Percentiles rank a stretch among this genome's conserved stretches.
Evolutionary conservation across 2,329 filamentous ascomycete species (phyloP).

Genomic region (Chrysoporthe austroafricana): DNA sequence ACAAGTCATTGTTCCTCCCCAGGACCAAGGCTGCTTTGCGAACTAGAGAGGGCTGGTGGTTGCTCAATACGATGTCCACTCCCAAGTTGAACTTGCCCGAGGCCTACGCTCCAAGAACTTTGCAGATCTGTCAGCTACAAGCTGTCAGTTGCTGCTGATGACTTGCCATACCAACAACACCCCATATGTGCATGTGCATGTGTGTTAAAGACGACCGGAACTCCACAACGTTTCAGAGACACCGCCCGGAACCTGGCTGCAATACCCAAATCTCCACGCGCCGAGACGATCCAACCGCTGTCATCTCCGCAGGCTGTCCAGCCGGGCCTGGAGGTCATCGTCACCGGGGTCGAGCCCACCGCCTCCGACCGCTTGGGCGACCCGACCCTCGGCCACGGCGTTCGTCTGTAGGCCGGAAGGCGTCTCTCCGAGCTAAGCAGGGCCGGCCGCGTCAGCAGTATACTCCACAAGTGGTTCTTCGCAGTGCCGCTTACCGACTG

Average conservation of each 20-base stretch:
- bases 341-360: conserved; percentile 72
- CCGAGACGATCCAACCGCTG: background rate
- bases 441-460: conserved; percentile 35
- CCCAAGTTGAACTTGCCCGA: background rate
- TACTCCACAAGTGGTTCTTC: conserved; percentile 1
- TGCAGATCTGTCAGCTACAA: background rate
- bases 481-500: conserved; percentile 69
- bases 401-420: conserved; percentile 80
- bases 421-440: conserved; percentile 80
- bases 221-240: conserved; percentile 9
- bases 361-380: conserved; percentile 84
- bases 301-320: conserved; percentile 79
- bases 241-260: background rate
- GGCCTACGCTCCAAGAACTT: background rate
- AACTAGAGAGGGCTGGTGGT: background rate
- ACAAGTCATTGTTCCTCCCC: background rate
- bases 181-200: background rate
- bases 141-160: background rate
- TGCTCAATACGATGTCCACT: background rate
- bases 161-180: background rate
- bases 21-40: background rate
- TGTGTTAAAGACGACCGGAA: background rate
- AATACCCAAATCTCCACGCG: too few relatives aligned
- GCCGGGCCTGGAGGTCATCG: conserved; percentile 89
- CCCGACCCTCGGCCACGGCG: conserved; percentile 71